Percentiles rank a stretch among this genome's conserved stretches.
Conservation (phyloP, 495 filamentous ascomycete genomes). For the Tetracladium setigerum region DNA sequence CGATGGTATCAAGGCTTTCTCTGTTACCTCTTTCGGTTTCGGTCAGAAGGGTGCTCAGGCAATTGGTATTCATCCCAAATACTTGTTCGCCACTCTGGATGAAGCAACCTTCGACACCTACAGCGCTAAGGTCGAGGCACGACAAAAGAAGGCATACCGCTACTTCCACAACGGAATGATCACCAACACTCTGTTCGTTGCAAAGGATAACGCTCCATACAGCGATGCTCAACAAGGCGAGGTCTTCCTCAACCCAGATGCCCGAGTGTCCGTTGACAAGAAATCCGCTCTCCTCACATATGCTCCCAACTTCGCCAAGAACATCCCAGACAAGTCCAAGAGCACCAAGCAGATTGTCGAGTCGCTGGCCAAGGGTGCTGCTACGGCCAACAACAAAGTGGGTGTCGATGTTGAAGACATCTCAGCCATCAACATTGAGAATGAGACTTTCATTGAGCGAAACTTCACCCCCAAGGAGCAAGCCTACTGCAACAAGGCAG, state of each 20-base stretch:
- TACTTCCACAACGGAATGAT: conserved; percentile 97
- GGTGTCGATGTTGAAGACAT: conserved; percentile 91
- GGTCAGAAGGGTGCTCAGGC: conserved; percentile 98
- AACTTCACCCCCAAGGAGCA: conserved; percentile 86
- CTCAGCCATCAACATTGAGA: conserved; percentile 77
- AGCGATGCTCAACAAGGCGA: conserved; percentile 74
- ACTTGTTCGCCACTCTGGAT: conserved; percentile 92
- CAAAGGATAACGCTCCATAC: conserved; percentile 87
- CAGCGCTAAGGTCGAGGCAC: conserved; percentile 75
- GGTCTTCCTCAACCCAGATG: conserved; percentile 92
- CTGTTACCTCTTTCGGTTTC: conserved; percentile 97
- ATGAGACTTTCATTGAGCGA: conserved; percentile 87
- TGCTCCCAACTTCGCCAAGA: conserved; percentile 54
- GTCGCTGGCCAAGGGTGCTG: conserved; percentile 64
- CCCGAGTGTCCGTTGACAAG: conserved; percentile 76
- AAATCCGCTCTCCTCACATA: conserved; percentile 73
- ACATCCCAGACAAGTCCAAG: conserved; percentile 44
- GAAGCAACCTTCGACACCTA: conserved; percentile 74
- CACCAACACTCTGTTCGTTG: conserved; percentile 94
- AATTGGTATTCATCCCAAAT: conserved; percentile 93
- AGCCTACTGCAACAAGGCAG: conserved; percentile 73
- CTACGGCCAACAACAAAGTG: conserved; percentile 66
- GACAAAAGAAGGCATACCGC: conserved; percentile 97
- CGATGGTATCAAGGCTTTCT: conserved; percentile 96
- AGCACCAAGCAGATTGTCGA: conserved; percentile 72